Conservation (phyloP, 192 early-diverging fungal species). For the Entophlyctis luteolus region DNA sequence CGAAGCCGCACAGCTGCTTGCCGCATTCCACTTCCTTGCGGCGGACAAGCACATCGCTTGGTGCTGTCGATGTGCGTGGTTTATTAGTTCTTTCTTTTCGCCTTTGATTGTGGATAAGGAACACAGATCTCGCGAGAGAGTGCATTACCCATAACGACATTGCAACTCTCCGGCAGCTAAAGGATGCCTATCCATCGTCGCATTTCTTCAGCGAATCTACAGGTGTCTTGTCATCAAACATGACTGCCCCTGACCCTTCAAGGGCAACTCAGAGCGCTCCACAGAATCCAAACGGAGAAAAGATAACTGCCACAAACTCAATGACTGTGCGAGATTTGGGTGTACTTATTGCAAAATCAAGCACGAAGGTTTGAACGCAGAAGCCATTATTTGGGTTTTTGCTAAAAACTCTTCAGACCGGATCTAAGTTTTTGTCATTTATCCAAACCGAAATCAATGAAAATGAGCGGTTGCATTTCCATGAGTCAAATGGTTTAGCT, state of each 20-base stretch:
- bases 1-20: background rate
- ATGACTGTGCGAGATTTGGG: slow-evolving; percentile 21
- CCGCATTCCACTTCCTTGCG: slow-evolving; percentile 6
- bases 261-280: background rate
- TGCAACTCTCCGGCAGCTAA: background rate
- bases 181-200: background rate
- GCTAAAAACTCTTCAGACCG: background rate
- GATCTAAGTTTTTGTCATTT: background rate
- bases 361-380: background rate
- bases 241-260: background rate
- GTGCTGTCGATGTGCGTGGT: slow-evolving; percentile 3
- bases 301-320: slow-evolving; percentile 7
- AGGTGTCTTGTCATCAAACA: slow-evolving; percentile 8
- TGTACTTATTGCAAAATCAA: slow-evolving; percentile 19
- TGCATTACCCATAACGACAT: slow-evolving; percentile 4
- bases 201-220: slow-evolving; percentile 9
- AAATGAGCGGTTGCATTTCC: slow-evolving; percentile 20
- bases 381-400: background rate
- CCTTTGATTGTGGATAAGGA: background rate
- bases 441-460: slow-evolving; percentile 16
- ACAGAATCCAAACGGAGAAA: background rate
- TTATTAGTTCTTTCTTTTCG: background rate
- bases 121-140: slow-evolving; percentile 5
- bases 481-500: slow-evolving; percentile 6
- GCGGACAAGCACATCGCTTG: slow-evolving; percentile 3